phyloP scores from a whole-genome alignment of 495 filamentous ascomycete genomes.

The Oidiodendron maius region DNA sequence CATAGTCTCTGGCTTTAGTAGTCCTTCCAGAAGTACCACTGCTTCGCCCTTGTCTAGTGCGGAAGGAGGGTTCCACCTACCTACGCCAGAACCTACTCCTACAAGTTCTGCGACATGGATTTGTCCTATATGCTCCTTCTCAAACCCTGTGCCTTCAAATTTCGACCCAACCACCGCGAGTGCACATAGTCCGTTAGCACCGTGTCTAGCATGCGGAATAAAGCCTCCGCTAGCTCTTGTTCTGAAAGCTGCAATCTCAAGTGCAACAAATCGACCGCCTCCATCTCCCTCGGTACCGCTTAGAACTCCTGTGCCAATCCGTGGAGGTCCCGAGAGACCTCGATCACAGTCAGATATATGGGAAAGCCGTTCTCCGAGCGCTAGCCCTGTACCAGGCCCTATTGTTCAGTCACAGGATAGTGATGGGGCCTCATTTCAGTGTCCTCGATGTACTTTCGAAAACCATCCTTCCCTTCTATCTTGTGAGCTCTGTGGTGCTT shows the following conservation, averaged over 20 bases:
- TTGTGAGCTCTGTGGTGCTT: constrained; percentile 88
- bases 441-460: constrained; percentile 87
- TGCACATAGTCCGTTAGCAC: constrained; percentile 67
- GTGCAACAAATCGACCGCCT: constrained; percentile 31
- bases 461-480: constrained; percentile 83
- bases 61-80: constrained; percentile 41
- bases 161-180: constrained; percentile 79
- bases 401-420: background rate
- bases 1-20: constrained; percentile 27
- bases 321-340: constrained; percentile 10
- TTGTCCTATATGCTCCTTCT: constrained; percentile 94
- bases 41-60: constrained; percentile 42
- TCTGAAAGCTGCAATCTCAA: constrained; percentile 76
- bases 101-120: constrained; percentile 81
- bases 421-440: constrained; percentile 48
- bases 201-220: constrained; percentile 91
- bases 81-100: constrained; percentile 40
- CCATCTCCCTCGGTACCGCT: constrained; percentile 1
- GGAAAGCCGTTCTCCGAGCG: background rate
- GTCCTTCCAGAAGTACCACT: constrained; percentile 36
- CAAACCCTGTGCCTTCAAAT: constrained; percentile 90
- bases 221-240: constrained; percentile 78
- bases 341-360: constrained; percentile 17
- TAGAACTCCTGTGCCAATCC: constrained; percentile 19
- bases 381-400: background rate